Evolutionary conservation across 1,284 basidiomycete species (phyloP).

Genomic region (Apiotrichum domesticum): DNA sequence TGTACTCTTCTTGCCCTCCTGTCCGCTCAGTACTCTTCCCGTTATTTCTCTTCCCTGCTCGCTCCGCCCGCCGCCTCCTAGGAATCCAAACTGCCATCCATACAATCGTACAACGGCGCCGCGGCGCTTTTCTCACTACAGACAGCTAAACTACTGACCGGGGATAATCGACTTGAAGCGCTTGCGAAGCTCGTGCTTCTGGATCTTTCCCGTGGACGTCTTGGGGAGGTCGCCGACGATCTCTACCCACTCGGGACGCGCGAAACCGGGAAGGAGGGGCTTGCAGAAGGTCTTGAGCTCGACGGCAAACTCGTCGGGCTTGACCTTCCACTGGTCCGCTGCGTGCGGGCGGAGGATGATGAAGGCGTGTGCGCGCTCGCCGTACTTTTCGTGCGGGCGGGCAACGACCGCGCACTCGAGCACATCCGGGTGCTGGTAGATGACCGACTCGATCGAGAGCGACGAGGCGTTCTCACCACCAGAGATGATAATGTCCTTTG

Average conservation of each 20-base stretch:
- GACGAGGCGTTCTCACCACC: constrained; percentile 85
- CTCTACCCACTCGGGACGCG: constrained; percentile 19
- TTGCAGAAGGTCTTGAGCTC: constrained; percentile 13
- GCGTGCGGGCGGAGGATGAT: constrained; percentile 52
- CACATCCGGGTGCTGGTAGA: constrained; percentile 59
- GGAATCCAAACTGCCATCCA: no score
- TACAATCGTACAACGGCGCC: no score
- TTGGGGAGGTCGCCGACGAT: constrained; percentile 59
- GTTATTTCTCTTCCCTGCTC: no score
- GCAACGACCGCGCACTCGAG: constrained; percentile 67
- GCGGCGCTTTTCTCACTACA: no score
- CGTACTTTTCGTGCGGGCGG: constrained; percentile 63
- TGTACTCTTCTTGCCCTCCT: no score
- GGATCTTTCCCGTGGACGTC: constrained; percentile 80
- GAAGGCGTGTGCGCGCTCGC: constrained; percentile 74
- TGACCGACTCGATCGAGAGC: constrained; percentile 72
- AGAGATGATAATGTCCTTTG: constrained; percentile 75
- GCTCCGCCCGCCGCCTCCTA: no score
- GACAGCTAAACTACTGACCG: background rate
- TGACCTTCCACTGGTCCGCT: background rate
- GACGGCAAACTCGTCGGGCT: constrained; percentile 7
- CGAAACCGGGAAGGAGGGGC: constrained; percentile 16
- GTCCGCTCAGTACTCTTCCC: no score
- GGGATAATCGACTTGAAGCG: constrained; percentile 19
- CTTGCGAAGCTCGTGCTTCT: constrained; percentile 63